Base-by-base conservation (phyloP, 306 rosid species). In the Glycyrrhiza uralensis region DNA sequence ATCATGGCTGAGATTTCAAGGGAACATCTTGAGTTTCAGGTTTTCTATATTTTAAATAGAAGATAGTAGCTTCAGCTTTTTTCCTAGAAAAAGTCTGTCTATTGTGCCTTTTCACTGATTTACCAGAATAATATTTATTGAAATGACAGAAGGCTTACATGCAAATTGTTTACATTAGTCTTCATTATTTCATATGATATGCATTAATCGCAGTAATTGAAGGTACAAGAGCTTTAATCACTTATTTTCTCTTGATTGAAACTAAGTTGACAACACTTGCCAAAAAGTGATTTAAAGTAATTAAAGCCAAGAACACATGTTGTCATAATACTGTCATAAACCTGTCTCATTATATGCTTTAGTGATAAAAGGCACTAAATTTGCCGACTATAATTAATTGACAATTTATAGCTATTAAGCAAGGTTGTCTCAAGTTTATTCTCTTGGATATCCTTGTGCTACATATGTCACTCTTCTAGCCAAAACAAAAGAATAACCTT, bases 401-500 rank as follows among this genome's bases (percentile, higher is more conserved):
- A 33, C 24, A 64, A 64, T 76, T 63, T 56, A 75, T 28, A 64
- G 30, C 44, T 44, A 38, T 38, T 20, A 76, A 71, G 85, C 66
- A 76, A 76, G 66, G 75, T 60, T 80, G 5, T 61, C 28, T 64
- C 30, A 29, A 76, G 85, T 76, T 76, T 81, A 76, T 81, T 81
- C 85, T 58, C 47, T 6, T 64, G 81, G 9, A 81, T 76, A 81
- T 81, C 39, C 85, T 57, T 71, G 24, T 13, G n/a, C 46, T 47
- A 66, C 12, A 46, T 6, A 28, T 54, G 66, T 35, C 30, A 57
- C 66, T 39, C 63, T 61, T 70, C 35, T 47, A 39, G 30, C 69
- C 55, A 68, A 75, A 70, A 66, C 81, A 38, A 65, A n/a, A 65
- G 85, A 76, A 81, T 76, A 81, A 76, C 29, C 85, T 76, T 42